Base-by-base conservation (phyloP, 2,329 filamentous ascomycete species). In the Aureobasidium sp. region DNA sequence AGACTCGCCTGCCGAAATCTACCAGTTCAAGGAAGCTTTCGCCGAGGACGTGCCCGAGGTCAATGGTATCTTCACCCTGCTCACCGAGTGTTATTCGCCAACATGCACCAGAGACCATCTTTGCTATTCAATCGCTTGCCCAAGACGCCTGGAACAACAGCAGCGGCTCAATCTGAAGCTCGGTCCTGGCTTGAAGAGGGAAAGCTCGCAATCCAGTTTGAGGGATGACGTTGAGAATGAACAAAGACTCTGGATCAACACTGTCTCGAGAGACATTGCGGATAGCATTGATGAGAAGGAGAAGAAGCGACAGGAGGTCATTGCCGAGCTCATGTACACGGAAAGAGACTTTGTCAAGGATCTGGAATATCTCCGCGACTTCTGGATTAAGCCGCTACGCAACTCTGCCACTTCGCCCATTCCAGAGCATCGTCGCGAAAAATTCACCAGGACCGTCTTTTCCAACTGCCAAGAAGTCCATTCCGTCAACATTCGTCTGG, bases 241-340 rank as follows among this genome's bases (percentile, higher is more conserved):
- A 68, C 93, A 97, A 73, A 97, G 97, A 70, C 79, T 98, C 32
- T 98, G 93, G 93, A 98, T 98, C 70, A 97, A 97, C 68, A 95
- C 90, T 12, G 93, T 98, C 30, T 88, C 90, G 1, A 93, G 95
- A 68, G 93, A 97, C 68, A 77, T 98, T 54, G 90, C 90, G 0
- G 90, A 97, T 61, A 88, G 85, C 64, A 85, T 96, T 25, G 84
- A 83, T 45, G 93, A 98, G 61, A 82, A 81, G 60, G 93, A 98
- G 70, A 94, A 95, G 82, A 97, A 97, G 74, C 83, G 93, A 39
- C 93, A 98, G 67, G 93, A 98, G 66, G 88, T 98, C 61, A 96
- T 98, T 56, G 96, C 91, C 5, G 93, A 98, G 68, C 84, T 97
- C 57, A 96, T 94, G 83, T 98, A 98, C 72, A 98, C 93, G 0